A percentile compares a stretch with the other conserved stretches of the same genome.
Conservation (phyloP, 768 basidiomycete genomes). For the Podaxis carcinomalis region DNA sequence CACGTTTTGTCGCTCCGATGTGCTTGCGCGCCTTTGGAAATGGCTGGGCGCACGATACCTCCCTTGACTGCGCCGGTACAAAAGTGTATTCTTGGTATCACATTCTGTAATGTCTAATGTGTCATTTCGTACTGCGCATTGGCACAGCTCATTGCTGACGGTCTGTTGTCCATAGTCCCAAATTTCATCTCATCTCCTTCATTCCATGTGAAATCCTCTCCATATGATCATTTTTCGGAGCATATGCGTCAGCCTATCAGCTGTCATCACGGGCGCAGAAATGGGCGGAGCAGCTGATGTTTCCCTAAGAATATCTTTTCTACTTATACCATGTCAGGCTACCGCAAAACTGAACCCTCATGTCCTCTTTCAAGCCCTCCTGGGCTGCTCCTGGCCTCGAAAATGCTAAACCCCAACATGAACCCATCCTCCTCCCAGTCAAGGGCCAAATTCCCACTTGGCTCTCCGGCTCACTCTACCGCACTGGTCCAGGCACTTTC, state of each 20-base stretch:
- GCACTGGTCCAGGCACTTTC: neutral
- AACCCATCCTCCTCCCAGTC: conserved; percentile 4
- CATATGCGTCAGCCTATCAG: neutral
- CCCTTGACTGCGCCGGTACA: neutral
- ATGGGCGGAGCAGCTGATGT: neutral
- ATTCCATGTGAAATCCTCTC: neutral
- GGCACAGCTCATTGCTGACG: neutral
- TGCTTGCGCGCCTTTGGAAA: neutral
- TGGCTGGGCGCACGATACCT: neutral
- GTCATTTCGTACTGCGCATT: neutral
- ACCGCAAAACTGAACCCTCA: neutral
- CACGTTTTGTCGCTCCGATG: neutral
- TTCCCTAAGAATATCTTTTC: neutral
- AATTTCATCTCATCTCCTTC: neutral
- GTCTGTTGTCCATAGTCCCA: neutral
- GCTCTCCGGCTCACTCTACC: conserved; percentile 3
- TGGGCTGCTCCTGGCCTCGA: conserved; percentile 6
- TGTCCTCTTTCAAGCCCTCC: neutral
- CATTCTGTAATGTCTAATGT: conserved; percentile 3
- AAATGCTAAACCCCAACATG: conserved; percentile 1
- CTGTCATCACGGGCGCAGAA: neutral
- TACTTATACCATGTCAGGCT: neutral
- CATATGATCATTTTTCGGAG: neutral
- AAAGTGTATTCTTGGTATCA: conserved; percentile 3
- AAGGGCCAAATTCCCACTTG: conserved; percentile 2